Conservation (phyloP, 164 flowering plant genomes). For the Malania oleifera region DNA sequence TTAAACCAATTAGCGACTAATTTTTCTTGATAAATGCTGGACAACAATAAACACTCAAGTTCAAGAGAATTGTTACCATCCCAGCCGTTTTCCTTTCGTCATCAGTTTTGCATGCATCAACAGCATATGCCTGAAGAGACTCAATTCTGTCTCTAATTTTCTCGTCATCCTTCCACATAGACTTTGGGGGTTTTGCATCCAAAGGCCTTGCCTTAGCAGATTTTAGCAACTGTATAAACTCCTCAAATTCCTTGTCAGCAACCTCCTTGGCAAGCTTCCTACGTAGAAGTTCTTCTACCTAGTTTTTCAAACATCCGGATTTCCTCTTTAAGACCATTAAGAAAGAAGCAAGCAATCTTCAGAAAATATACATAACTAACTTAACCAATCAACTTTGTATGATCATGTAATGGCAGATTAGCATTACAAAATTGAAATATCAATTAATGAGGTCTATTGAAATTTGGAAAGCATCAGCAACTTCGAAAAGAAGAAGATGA, state of each 20-base stretch:
- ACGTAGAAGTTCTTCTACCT: constrained; percentile 80
- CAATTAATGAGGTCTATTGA: neutral
- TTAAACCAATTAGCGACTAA: neutral
- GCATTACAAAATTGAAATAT: neutral
- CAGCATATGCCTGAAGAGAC: constrained; percentile 74
- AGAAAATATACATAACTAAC: neutral
- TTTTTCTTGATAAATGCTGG: neutral
- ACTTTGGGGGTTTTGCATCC: constrained; percentile 65
- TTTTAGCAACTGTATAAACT: constrained; percentile 55
- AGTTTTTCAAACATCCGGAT: constrained; percentile 13
- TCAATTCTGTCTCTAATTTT: constrained; percentile 43
- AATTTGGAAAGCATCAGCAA: too few species aligned
- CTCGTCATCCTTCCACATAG: constrained; percentile 66
- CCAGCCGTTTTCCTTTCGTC: constrained; percentile 79
- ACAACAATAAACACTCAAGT: constrained; percentile 4
- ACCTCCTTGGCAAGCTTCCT: constrained; percentile 64
- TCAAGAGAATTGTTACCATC: constrained; percentile 37
- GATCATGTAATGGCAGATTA: neutral
- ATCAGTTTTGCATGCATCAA: constrained; percentile 65
- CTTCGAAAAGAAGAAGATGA: too few species aligned
- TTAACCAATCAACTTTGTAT: neutral
- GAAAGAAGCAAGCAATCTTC: neutral
- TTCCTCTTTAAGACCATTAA: neutral
- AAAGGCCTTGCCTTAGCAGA: constrained; percentile 68
- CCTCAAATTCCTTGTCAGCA: constrained; percentile 79